Evolutionary conservation across 352 stramenopile genomes (phyloP).

Genomic region (Globisporangium paddicum): DNA sequence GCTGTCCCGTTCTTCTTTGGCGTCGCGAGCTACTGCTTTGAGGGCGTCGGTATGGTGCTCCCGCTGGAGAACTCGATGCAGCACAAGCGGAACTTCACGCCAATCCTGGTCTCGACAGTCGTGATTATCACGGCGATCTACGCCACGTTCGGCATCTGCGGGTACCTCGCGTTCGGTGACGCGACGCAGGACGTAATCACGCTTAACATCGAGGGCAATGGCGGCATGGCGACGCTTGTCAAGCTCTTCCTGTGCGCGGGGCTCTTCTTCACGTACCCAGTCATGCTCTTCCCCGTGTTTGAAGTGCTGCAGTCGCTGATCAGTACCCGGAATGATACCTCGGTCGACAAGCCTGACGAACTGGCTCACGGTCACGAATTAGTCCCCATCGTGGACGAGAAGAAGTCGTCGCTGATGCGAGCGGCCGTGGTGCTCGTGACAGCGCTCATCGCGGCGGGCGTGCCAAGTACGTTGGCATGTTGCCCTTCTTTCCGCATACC

Average conservation of each 20-base stretch:
- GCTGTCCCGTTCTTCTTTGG: conserved; percentile 86
- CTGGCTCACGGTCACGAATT: too few species aligned
- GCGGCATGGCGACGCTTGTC: conserved; percentile 66
- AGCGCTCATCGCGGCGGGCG: conserved; percentile 65
- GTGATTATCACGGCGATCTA: conserved; percentile 86
- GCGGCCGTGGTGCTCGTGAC: conserved; percentile 67
- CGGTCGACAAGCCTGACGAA: too few species aligned
- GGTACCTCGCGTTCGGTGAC: conserved; percentile 84
- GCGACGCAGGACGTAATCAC: conserved; percentile 86
- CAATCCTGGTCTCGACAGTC: conserved; percentile 65
- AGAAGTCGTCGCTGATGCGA: conserved; percentile 41
- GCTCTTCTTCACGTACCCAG: conserved; percentile 90
- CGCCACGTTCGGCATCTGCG: conserved; percentile 80
- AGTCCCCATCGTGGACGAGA: too few species aligned
- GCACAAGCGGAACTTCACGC: conserved; percentile 68
- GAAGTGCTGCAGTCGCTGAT: conserved; percentile 53
- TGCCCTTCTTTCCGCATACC: background rate
- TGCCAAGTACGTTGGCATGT: conserved; percentile 46
- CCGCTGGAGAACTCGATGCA: conserved; percentile 85
- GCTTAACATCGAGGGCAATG: conserved; percentile 72
- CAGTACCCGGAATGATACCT: too few species aligned
- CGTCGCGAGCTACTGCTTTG: conserved; percentile 89
- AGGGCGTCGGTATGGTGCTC: conserved; percentile 88
- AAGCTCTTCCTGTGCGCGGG: conserved; percentile 85
- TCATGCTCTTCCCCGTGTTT: conserved; percentile 93